Base-by-base conservation (phyloP, 2,329 filamentous ascomycete species). In the Penicillium sp. region DNA sequence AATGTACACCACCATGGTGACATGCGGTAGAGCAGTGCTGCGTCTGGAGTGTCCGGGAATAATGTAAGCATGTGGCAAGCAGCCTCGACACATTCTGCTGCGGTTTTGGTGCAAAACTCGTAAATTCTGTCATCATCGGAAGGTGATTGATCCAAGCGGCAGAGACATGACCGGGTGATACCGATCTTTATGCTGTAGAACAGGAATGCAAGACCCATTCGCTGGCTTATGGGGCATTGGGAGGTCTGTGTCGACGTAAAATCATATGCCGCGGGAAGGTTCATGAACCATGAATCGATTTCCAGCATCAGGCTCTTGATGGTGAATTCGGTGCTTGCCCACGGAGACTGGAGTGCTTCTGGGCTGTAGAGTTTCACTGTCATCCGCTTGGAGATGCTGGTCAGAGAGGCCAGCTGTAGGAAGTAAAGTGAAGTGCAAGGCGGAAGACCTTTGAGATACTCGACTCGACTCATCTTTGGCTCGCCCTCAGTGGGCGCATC, bases 1-100 rank as follows among this genome's bases (percentile, higher is more conserved):
- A 75, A 59, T 13, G 72, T 65, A 52, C 66, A 72, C 71, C 72
- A 75, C 73, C 73, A 76, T 12, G 71, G 71, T 1, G 69, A 68
- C 13, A 68, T 61, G 14, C 62, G 64, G 46, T 73, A 64, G 10
- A 76, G 57, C 0, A 67, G 55, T 7, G 63, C 57, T 7, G 67
- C 61, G 41, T 73, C 70, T 12, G 69, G 64, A 8, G 65, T 61
- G 33, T 73, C 66, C 8, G 72, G 72, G 34, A 76, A 67, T 11
- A 74, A 57, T 0, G 61, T 64, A 14, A 76, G 52, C 55, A 71
- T 63, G 29, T 69, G 68, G 38, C 68, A 72, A 4, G 73, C 73
- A 6, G 72, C 66, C 40, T 72, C 69, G 11, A 75, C 67, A 53
- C 73, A 75, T 19, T 70, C 64, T 4, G 62, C 63, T 0, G 72